Evolutionary conservation across 371 early-diverging fungal species (phyloP).

Genomic region (Vittaforma corneae): DNA sequence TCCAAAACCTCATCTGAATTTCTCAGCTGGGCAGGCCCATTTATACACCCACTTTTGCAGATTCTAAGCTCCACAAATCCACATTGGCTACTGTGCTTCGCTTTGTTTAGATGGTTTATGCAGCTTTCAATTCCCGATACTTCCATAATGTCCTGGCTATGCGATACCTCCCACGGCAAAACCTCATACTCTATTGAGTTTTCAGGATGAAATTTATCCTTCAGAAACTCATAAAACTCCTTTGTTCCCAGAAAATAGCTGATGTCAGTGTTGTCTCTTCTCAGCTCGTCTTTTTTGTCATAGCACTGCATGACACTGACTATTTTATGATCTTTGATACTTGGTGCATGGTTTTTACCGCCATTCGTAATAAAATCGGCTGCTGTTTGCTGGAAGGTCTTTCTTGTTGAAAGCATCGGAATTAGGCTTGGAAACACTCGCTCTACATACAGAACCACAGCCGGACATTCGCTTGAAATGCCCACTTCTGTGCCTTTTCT

Average conservation of each 20-base stretch:
- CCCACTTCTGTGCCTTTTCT: not conserved
- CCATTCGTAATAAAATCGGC: not conserved
- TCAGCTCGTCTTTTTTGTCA: conserved; percentile 49
- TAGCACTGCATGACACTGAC: conserved; percentile 45
- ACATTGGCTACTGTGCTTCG: not conserved
- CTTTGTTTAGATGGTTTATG: conserved; percentile 8
- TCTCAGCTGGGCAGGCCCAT: conserved; percentile 44
- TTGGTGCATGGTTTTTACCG: not conserved
- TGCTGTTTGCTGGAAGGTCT: conserved; percentile 37
- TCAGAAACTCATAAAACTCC: conserved; percentile 20
- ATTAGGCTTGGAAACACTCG: conserved; percentile 33
- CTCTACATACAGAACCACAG: conserved; percentile 51
- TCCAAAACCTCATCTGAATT: not conserved
- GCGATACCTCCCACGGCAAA: not conserved
- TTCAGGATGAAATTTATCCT: not conserved
- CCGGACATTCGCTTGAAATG: conserved; percentile 49
- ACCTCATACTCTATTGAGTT: not conserved
- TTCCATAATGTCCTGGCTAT: not conserved
- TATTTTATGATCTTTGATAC: conserved; percentile 9
- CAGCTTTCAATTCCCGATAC: not conserved
- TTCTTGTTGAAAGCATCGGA: conserved; percentile 25
- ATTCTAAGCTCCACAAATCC: conserved; percentile 12
- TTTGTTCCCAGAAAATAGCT: conserved; percentile 37
- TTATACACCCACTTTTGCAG: conserved; percentile 44
- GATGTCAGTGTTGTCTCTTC: conserved; percentile 24